These are phyloP conservation scores for Acanthamoeba lenticulata DNA, from an alignment of 208 protist genomes.

Conservation along the genomic window DNA sequence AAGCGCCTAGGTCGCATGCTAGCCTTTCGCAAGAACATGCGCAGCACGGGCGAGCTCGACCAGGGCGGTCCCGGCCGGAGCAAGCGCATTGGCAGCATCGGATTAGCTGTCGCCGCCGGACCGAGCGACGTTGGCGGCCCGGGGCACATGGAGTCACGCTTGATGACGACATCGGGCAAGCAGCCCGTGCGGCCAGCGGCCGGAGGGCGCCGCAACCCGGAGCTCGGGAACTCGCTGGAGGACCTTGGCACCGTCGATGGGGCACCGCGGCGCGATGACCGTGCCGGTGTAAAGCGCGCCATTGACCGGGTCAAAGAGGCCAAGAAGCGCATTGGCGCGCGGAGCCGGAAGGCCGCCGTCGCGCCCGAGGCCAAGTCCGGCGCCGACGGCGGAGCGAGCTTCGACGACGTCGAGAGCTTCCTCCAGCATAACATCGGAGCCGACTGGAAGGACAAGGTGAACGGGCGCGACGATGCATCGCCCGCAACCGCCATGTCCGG, in stretches of 20 bases:
- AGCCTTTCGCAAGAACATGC: background rate
- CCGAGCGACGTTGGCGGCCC: background rate
- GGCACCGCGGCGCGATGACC: background rate
- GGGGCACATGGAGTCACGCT: background rate
- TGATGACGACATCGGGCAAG: background rate
- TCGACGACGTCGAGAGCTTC: background rate
- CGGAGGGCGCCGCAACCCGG: background rate
- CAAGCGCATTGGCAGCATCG: background rate
- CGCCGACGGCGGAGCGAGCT: background rate
- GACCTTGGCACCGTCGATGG: background rate
- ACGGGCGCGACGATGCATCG: background rate
- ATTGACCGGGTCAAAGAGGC: background rate
- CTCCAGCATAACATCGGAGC: background rate
- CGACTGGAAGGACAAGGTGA: conserved; percentile 2
- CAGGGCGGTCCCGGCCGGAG: background rate
- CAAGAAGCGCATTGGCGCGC: background rate
- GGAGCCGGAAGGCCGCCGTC: background rate
- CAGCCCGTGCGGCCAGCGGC: background rate
- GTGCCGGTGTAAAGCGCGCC: background rate
- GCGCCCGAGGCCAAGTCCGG: background rate
- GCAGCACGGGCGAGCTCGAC: background rate
- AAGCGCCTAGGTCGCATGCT: background rate
- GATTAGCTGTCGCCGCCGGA: background rate
- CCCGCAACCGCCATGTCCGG: background rate
- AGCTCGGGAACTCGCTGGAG: background rate